Evolutionary conservation across 2,329 filamentous ascomycete genomes (phyloP).

Genomic region (Exophiala viscosa): DNA sequence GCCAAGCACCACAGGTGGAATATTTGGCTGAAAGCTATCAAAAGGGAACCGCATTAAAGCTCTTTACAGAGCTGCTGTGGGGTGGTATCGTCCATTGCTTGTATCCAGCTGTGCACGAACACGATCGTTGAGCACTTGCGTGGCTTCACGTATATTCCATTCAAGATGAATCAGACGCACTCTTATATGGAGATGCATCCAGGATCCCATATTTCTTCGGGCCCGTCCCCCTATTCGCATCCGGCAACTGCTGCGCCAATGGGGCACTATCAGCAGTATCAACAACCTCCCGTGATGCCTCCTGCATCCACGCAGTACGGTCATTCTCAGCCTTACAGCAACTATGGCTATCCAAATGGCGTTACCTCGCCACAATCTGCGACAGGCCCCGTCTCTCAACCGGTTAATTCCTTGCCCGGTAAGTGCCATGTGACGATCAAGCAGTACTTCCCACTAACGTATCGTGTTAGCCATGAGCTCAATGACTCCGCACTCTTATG

Average conservation of each 20-base stretch:
- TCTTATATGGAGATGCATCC: slow-evolving; percentile 78
- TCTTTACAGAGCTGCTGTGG: slow-evolving; percentile 7
- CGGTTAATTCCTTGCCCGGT: slow-evolving; percentile 62
- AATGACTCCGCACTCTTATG: slow-evolving; percentile 22
- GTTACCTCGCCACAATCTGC: slow-evolving; percentile 74
- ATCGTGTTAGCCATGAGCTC: slow-evolving; percentile 39
- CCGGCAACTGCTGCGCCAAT: slow-evolving; percentile 71
- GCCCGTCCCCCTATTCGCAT: slow-evolving; percentile 71
- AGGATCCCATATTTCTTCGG: slow-evolving; percentile 70
- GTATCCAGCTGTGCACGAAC: slow-evolving; percentile 9
- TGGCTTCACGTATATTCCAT: slow-evolving; percentile 1
- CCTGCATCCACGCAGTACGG: slow-evolving; percentile 68
- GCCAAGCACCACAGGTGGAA: not conserved
- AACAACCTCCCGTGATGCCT: slow-evolving; percentile 70
- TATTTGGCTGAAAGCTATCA: not conserved
- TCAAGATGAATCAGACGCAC: slow-evolving; percentile 74
- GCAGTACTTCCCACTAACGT: slow-evolving; percentile 4
- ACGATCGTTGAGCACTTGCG: slow-evolving; percentile 6
- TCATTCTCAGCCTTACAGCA: slow-evolving; percentile 56
- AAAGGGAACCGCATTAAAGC: not conserved
- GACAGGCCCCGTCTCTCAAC: slow-evolving; percentile 63
- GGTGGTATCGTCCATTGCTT: slow-evolving; percentile 23
- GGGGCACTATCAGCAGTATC: slow-evolving; percentile 71
- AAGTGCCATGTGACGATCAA: slow-evolving; percentile 22
- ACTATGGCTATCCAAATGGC: slow-evolving; percentile 73